phyloP scores from a whole-genome alignment of 2,329 filamentous ascomycete genomes.

The Fusarium illudens region DNA sequence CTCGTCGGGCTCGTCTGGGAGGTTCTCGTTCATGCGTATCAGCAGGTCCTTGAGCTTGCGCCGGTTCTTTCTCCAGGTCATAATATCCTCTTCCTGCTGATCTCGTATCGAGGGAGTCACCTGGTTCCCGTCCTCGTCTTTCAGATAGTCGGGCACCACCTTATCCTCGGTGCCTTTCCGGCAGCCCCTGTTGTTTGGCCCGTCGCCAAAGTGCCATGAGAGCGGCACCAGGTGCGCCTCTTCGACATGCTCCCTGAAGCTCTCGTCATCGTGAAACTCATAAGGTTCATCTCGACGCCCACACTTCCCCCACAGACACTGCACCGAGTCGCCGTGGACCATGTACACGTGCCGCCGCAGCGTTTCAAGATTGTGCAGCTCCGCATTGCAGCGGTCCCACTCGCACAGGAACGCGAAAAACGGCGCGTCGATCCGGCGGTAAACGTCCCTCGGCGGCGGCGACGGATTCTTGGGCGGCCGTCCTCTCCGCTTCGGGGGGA shows the following conservation, averaged over 20 bases:
- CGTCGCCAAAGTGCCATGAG: slow-evolving; percentile 68
- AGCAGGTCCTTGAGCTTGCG: slow-evolving; percentile 55
- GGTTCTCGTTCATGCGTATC: slow-evolving; percentile 55
- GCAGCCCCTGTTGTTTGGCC: slow-evolving; percentile 55
- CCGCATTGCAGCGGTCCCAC: slow-evolving; percentile 66
- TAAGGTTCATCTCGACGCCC: slow-evolving; percentile 22
- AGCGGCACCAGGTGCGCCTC: slow-evolving; percentile 61
- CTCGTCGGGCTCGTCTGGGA: slow-evolving; percentile 54
- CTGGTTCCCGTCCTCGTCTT: slow-evolving; percentile 61
- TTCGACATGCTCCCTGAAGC: slow-evolving; percentile 62
- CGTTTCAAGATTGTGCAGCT: slow-evolving; percentile 70
- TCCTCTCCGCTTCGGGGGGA: slow-evolving; percentile 51
- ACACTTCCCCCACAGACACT: slow-evolving; percentile 49
- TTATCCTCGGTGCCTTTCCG: slow-evolving; percentile 40
- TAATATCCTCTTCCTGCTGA: slow-evolving; percentile 59
- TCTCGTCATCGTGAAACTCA: slow-evolving; percentile 49
- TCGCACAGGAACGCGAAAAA: slow-evolving; percentile 67
- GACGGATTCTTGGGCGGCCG: slow-evolving; percentile 52
- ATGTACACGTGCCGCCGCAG: slow-evolving; percentile 61
- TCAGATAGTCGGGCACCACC: slow-evolving; percentile 60
- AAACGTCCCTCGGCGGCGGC: slow-evolving; percentile 53
- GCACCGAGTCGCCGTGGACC: slow-evolving; percentile 54
- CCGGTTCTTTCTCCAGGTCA: slow-evolving; percentile 55
- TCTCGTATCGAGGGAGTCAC: slow-evolving; percentile 66
- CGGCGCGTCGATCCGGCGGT: slow-evolving; percentile 51